Conservation (phyloP, 192 early-diverging fungal genomes). For the Lunasporangiospora selenospora region DNA sequence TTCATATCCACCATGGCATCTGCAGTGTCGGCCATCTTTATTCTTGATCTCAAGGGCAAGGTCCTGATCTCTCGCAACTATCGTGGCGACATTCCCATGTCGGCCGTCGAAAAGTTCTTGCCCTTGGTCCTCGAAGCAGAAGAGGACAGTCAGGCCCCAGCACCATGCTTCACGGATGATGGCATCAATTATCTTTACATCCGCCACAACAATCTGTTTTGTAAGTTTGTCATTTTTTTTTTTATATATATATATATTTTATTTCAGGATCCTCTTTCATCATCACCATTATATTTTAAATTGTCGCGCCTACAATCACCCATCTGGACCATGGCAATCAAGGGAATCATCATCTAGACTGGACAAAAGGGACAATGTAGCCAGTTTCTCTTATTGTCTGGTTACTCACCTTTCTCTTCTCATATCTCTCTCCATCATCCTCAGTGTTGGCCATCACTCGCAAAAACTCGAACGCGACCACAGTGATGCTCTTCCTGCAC, state of each 20-base stretch:
- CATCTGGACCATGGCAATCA: slow-evolving; percentile 10
- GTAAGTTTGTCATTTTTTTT: slow-evolving; percentile 63
- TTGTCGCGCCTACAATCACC: neutral
- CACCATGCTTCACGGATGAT: slow-evolving; percentile 93
- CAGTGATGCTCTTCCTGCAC: slow-evolving; percentile 94
- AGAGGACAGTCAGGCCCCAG: slow-evolving; percentile 88
- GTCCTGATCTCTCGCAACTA: slow-evolving; percentile 98
- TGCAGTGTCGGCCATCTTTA: slow-evolving; percentile 78
- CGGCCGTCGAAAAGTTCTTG: slow-evolving; percentile 97
- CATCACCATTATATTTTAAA: neutral
- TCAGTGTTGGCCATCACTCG: slow-evolving; percentile 93
- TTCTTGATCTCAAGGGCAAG: slow-evolving; percentile 98
- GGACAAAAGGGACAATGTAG: neutral
- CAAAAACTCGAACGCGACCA: slow-evolving; percentile 98
- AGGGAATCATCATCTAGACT: neutral
- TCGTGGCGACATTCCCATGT: slow-evolving; percentile 97
- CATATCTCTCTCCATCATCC: neutral
- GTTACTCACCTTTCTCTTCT: neutral
- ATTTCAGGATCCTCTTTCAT: neutral
- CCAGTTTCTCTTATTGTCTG: neutral
- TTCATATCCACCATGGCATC: slow-evolving; percentile 37
- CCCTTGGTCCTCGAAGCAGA: slow-evolving; percentile 92
- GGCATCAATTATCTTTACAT: slow-evolving; percentile 96
- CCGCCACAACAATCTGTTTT: slow-evolving; percentile 93
- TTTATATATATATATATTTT: neutral